phyloP scores from a whole-genome alignment of 2,329 filamentous ascomycete species.

The Cercospora zeae-maydis region DNA sequence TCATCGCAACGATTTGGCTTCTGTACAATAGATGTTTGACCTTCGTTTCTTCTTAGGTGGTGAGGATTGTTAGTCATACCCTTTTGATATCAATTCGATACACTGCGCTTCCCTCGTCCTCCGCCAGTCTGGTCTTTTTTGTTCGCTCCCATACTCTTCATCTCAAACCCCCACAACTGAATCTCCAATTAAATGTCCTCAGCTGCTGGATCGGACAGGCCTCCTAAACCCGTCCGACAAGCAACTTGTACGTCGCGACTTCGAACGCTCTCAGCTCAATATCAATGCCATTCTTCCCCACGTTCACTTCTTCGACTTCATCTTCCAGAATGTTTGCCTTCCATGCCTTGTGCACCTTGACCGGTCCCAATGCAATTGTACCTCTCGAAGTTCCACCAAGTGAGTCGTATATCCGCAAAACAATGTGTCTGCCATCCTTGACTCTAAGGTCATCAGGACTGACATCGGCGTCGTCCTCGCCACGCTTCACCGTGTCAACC shows the following conservation, averaged over 20 bases:
- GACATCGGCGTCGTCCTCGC: conserved; percentile 57
- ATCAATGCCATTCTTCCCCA: conserved; percentile 42
- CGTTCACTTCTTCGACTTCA: conserved; percentile 63
- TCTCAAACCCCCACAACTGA: neutral
- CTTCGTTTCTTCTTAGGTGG: neutral
- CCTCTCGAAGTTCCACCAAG: conserved; percentile 77
- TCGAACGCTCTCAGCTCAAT: conserved; percentile 41
- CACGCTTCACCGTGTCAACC: conserved; percentile 87
- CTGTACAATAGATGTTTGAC: neutral
- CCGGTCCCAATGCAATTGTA: conserved; percentile 59
- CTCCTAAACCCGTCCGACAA: neutral
- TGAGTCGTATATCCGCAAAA: conserved; percentile 83
- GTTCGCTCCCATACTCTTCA: neutral
- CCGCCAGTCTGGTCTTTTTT: too few species aligned
- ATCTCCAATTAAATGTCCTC: neutral
- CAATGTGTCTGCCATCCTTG: conserved; percentile 67
- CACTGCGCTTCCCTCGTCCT: neutral
- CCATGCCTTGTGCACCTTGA: conserved; percentile 70
- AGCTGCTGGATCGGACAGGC: neutral
- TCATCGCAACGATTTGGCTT: neutral
- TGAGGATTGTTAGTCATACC: neutral
- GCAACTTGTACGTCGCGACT: conserved; percentile 38
- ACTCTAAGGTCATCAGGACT: conserved; percentile 51
- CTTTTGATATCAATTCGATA: neutral
- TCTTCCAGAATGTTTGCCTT: conserved; percentile 90